These are phyloP conservation scores for Podospora pseudocomata DNA, from an alignment of 495 filamentous ascomycete genomes.

Conservation along the genomic window DNA sequence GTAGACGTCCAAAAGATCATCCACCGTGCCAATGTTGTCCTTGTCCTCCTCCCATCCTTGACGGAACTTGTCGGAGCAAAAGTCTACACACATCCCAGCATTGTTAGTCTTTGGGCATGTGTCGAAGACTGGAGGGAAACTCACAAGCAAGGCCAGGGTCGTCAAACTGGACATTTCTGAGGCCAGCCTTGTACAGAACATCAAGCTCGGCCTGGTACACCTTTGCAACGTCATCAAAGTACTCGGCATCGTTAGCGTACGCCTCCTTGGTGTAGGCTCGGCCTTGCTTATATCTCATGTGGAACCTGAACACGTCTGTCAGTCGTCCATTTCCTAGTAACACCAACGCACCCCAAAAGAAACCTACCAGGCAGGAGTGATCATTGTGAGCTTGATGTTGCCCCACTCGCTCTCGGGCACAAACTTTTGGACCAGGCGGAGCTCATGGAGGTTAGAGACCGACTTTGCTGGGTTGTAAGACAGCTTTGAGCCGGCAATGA, in stretches of 20 bases:
- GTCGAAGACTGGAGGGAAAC: slow-evolving; percentile 21
- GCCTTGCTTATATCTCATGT: slow-evolving; percentile 68
- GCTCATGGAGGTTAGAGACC: slow-evolving; percentile 63
- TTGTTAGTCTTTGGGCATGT: slow-evolving; percentile 13
- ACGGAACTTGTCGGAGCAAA: slow-evolving; percentile 74
- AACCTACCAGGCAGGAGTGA: slow-evolving; percentile 53
- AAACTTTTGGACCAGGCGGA: slow-evolving; percentile 60
- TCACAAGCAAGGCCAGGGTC: slow-evolving; percentile 74
- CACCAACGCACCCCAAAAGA: not conserved
- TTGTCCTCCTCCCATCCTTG: slow-evolving; percentile 60
- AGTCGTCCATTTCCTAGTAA: not conserved
- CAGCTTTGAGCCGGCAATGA: slow-evolving; percentile 71
- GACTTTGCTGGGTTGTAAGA: slow-evolving; percentile 61
- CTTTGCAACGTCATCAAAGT: slow-evolving; percentile 70
- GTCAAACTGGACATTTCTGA: slow-evolving; percentile 70
- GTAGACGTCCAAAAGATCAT: slow-evolving; percentile 68
- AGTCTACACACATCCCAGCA: slow-evolving; percentile 46
- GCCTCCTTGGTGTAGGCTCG: slow-evolving; percentile 62
- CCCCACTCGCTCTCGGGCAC: slow-evolving; percentile 56
- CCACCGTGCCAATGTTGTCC: slow-evolving; percentile 51
- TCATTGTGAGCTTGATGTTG: slow-evolving; percentile 69
- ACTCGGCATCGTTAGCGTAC: slow-evolving; percentile 64
- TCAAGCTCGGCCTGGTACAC: slow-evolving; percentile 64
- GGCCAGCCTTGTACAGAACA: slow-evolving; percentile 64
- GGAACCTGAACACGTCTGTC: slow-evolving; percentile 42